phyloP scores from a whole-genome alignment of 1,139 yeast genomes.

The Sugiyamaella xylanicola region DNA sequence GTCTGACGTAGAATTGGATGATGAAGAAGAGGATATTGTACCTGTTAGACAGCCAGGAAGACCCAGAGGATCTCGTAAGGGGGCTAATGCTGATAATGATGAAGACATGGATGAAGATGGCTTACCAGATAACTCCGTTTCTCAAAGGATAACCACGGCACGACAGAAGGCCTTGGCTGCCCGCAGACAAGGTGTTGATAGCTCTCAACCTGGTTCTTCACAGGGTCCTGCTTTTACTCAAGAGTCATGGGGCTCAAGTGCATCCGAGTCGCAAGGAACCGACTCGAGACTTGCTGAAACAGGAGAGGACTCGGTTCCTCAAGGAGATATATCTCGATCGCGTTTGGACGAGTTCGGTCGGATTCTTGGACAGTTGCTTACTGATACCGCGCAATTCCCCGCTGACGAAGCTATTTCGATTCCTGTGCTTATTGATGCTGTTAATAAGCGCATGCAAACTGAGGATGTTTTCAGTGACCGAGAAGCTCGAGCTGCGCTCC shows the following conservation, averaged over 20 bases:
- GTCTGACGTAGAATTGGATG: conserved; percentile 40
- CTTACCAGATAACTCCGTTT: conserved; percentile 22
- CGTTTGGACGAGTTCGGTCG: conserved; percentile 39
- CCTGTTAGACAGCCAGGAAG: conserved; percentile 1
- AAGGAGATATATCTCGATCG: conserved; percentile 39
- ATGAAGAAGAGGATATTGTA: conserved; percentile 38
- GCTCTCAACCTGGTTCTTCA: conserved; percentile 24
- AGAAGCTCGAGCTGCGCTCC: conserved; percentile 44
- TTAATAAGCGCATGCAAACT: conserved; percentile 41
- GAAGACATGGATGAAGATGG: conserved; percentile 24
- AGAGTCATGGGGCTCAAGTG: conserved; percentile 34
- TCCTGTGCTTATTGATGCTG: conserved; percentile 36
- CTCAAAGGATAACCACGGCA: conserved; percentile 30
- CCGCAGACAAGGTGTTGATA: conserved; percentile 11
- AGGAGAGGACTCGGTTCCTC: conserved; percentile 26
- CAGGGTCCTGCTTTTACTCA: conserved; percentile 29
- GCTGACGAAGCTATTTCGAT: conserved; percentile 35
- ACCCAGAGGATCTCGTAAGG: background rate
- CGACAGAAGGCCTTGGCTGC: conserved; percentile 31
- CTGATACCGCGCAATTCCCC: conserved; percentile 36
- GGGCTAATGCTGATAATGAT: background rate
- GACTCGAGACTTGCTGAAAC: conserved; percentile 24
- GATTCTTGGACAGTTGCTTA: conserved; percentile 41
- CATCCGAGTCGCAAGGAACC: conserved; percentile 16
- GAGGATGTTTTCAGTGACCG: conserved; percentile 42